A percentile compares a stretch with the other conserved stretches of the same genome.
phyloP scores from a whole-genome alignment of 2,329 filamentous ascomycete species.

The Plenodomus biglobosus region DNA sequence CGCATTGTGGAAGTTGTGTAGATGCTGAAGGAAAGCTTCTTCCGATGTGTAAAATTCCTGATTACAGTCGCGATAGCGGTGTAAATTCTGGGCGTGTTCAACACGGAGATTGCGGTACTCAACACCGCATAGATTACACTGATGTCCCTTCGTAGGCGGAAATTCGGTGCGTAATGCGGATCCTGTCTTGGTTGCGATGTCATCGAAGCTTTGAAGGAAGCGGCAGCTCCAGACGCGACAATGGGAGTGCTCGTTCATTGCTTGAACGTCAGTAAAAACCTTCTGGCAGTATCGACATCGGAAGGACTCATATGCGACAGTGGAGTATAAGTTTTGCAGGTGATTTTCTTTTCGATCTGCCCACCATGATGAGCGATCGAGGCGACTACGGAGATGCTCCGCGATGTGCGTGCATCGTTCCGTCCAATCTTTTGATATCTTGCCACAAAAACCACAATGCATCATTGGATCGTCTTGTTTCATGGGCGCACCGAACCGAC shows the following conservation, averaged over 20 bases:
- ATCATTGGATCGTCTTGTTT: constrained; percentile 41
- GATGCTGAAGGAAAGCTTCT: constrained; percentile 38
- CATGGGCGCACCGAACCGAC: constrained; percentile 39
- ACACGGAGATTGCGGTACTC: constrained; percentile 36
- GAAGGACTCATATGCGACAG: constrained; percentile 34
- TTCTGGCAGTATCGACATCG: constrained; percentile 40
- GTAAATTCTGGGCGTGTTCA: constrained; percentile 39
- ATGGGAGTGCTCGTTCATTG: constrained; percentile 38
- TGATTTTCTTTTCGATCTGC: constrained; percentile 36
- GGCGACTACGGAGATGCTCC: constrained; percentile 34
- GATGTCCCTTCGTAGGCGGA: constrained; percentile 39
- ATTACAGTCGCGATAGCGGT: constrained; percentile 37
- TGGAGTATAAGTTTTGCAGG: constrained; percentile 34
- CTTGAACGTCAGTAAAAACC: constrained; percentile 32
- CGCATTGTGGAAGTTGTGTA: constrained; percentile 38
- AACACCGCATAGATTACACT: constrained; percentile 40
- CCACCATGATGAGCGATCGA: constrained; percentile 38
- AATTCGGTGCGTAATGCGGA: constrained; percentile 38
- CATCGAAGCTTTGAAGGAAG: constrained; percentile 38
- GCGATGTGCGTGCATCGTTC: constrained; percentile 39
- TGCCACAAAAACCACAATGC: constrained; percentile 41
- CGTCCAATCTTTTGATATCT: constrained; percentile 34
- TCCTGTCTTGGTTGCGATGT: constrained; percentile 36
- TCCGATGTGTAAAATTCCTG: constrained; percentile 40
- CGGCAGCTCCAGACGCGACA: constrained; percentile 42